Evolutionary conservation across 306 rosid genomes (phyloP), one percentile per base, ranked within the genome.

Genomic region (Clitoria ternatea): DNA sequence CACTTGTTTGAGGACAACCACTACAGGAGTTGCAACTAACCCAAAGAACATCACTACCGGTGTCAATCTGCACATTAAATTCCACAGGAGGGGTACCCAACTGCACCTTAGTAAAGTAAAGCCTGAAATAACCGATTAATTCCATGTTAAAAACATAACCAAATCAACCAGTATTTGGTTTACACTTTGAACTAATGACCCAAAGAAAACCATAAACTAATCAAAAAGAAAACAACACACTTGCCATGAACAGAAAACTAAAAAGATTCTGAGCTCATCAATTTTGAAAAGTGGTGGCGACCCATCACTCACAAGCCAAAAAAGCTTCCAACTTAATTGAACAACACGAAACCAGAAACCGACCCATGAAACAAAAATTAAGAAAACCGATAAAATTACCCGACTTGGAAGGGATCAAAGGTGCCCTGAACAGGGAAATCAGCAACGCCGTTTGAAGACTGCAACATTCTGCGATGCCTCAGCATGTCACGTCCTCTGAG

Each of bases 31-130:
- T 80, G 15, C 99, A 95, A 73, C 90, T 76, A 68, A 95, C 92
- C 97, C 99, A 95, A 48, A 91, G 83, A 77, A 95, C 96, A 83
- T 95, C 97, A 83, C 97, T 95, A 32, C 99, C 97, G 3, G 99
- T 95, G 68, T 95, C 99, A 85, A 95, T 91, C 83, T 95, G 99
- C 80, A 95, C 97, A 67, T 79, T 50, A 69, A 87, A 95, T 37
- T 91, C 97, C 20, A 66, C 88, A 23, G 99, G 90, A 70, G 99
- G 99, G 83, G 92, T 81, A 43, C 99, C 99, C 78, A 95, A 73
- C 77, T 80, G 87, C 69, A 95, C 89, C 73, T 71, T 87, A 8
- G 99, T 87, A 80, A 54, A 95, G 80, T 95, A 91, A 10, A 95
- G 92, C 90, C 97, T 91, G 78, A 33, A 81, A 53, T 35, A 80